phyloP scores from a whole-genome alignment of 352 stramenopile species.

The Phytophthora sp. region DNA sequence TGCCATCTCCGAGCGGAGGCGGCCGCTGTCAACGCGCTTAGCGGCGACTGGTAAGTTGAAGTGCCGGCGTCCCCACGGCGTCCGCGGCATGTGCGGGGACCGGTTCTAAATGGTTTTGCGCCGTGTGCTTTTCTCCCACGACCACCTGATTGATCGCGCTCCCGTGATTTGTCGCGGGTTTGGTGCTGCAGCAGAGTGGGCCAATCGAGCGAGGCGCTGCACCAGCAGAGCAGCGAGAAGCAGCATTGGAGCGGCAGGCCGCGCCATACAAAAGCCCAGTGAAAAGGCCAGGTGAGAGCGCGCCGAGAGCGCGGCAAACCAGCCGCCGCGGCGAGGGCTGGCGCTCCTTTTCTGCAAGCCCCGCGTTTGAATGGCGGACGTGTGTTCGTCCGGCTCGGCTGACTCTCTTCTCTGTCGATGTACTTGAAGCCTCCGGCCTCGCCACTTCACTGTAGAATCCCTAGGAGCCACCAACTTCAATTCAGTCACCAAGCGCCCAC shows the following conservation, averaged over 20 bases:
- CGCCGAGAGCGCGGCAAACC: slow-evolving; percentile 2
- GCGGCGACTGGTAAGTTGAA: slow-evolving; percentile 29
- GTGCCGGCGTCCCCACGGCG: slow-evolving; percentile 5
- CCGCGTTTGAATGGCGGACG: slow-evolving; percentile 49
- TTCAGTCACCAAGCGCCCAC: slow-evolving; percentile 5
- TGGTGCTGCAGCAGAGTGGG: slow-evolving; percentile 17
- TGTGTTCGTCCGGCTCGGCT: slow-evolving; percentile 38
- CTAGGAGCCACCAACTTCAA: slow-evolving; percentile 85
- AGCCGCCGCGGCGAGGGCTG: slow-evolving; percentile 35
- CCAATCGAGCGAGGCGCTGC: slow-evolving; percentile 10
- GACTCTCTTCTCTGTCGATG: slow-evolving; percentile 40
- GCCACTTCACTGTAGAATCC: slow-evolving; percentile 43
- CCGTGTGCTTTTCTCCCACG: slow-evolving; percentile 5
- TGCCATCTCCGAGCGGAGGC: slow-evolving; percentile 7
- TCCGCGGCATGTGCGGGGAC: too few species aligned
- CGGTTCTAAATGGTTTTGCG: slow-evolving; percentile 10
- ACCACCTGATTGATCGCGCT: slow-evolving; percentile 33
- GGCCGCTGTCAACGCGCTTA: neutral
- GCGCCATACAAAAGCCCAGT: slow-evolving; percentile 40
- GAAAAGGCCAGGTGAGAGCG: slow-evolving; percentile 22
- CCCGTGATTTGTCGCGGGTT: slow-evolving; percentile 40
- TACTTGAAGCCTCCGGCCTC: slow-evolving; percentile 62
- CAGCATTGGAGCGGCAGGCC: too few species aligned
- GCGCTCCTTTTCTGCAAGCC: slow-evolving; percentile 48
- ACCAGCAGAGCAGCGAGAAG: slow-evolving; percentile 7